Evolutionary conservation across 78 protist species (phyloP).

Genomic region (Mastigamoeba balamuthi): DNA sequence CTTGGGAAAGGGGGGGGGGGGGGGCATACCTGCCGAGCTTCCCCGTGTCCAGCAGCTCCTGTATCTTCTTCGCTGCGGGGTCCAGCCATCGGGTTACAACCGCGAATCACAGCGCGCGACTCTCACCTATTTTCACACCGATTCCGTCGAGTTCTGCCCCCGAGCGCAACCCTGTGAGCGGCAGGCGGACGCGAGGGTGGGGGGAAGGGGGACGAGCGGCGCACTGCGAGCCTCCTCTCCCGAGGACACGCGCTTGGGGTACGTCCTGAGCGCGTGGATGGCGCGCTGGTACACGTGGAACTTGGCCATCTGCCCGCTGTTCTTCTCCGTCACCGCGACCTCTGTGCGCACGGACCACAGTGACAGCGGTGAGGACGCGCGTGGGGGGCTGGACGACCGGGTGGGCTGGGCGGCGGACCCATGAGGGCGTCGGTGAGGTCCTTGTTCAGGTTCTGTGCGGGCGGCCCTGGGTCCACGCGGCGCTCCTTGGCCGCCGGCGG

Average conservation of each 20-base stretch:
- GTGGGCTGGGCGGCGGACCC: no score
- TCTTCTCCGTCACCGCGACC: background rate
- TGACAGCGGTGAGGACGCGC: no score
- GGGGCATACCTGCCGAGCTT: conserved; percentile 1
- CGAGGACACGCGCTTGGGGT: background rate
- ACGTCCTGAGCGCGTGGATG: background rate
- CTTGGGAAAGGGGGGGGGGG: no score
- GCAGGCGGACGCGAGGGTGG: background rate
- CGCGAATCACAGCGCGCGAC: background rate
- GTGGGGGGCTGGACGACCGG: no score
- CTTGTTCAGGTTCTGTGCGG: no score
- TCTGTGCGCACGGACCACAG: no score
- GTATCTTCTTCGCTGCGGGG: conserved; percentile 19
- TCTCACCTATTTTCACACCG: conserved; percentile 19
- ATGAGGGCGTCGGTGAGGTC: no score
- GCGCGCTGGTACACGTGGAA: background rate
- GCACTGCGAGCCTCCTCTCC: background rate
- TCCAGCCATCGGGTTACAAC: background rate
- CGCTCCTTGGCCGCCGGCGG: no score
- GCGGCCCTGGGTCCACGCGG: no score
- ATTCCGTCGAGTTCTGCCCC: conserved; percentile 37
- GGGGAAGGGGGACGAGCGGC: background rate
- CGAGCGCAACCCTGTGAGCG: background rate
- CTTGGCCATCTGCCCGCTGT: background rate
- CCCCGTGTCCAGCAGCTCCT: conserved; percentile 35